Evolutionary conservation across 352 stramenopile genomes (phyloP), one percentile per base, ranked within the genome.

Genomic region (Aphanomyces euteiches): DNA sequence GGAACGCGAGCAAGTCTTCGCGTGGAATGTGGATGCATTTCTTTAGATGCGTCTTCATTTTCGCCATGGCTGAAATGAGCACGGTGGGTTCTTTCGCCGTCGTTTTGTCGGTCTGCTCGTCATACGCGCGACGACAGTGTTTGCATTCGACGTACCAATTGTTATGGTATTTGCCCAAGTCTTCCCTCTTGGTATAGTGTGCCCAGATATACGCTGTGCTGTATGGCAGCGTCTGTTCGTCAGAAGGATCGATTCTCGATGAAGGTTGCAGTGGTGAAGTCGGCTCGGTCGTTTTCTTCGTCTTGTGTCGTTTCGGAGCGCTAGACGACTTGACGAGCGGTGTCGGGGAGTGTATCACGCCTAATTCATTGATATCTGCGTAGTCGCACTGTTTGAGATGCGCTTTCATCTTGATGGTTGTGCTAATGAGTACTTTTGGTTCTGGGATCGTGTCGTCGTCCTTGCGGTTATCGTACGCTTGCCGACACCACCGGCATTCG

Each of bases 141-240:
- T 70, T 70, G 39, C 64, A 70, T 45, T 70, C 64, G 21, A 70
- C 64, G 48, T 56, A 45, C 64, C 64, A 70, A 34, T 70, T 70
- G 64, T 70, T 70, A 50, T 70, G 40, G 40, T 60, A 63, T 28
- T 70, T 70, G 28, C 28, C 64, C 34, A 70, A 36, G 21, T 70
- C 64, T 7, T 36, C 19, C 3, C 64, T 47, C 40, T 70, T 70
- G 5, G 48, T n/a, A 34, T 50, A 70, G 54, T 70, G 64, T 47
- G 56, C 64, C 64, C 64, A 70, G 0, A 70, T 36, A 43, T 70
- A 56, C 6, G 64, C 64, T 19, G 64, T 70, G 45, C 17, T 61
- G 54, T 61, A 61, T 3, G 64, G 28, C 34, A 45, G 59, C 39
- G 53, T 28, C 15, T 34, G 34, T 21, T 47, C 56, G 39, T 47